phyloP scores from a whole-genome alignment of 129 eudicot species.

The Deinandra increscens region DNA sequence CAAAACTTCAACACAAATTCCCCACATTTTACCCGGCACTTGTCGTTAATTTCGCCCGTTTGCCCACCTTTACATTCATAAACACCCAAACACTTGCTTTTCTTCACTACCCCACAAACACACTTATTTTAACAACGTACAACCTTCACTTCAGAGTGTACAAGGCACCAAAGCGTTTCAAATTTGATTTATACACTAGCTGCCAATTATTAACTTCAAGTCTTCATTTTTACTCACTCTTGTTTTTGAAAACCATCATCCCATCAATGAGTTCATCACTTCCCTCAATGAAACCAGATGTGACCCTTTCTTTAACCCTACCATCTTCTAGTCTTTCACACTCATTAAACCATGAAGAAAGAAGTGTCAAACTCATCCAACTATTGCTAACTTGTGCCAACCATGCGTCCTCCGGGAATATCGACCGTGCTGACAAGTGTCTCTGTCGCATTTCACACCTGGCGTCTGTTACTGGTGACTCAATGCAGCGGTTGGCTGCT shows the following conservation, averaged over 20 bases:
- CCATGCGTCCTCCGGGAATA: slow-evolving; percentile 55
- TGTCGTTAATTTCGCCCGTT: slow-evolving; percentile 24
- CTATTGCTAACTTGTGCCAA: slow-evolving; percentile 60
- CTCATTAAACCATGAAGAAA: slow-evolving; percentile 45
- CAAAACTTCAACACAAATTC: slow-evolving; percentile 11
- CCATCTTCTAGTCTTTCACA: slow-evolving; percentile 28
- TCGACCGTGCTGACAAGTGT: slow-evolving; percentile 51
- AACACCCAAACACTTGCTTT: slow-evolving; percentile 12
- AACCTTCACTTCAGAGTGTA: not conserved
- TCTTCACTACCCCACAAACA: no score
- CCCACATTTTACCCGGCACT: slow-evolving; percentile 13
- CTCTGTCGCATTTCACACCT: slow-evolving; percentile 46
- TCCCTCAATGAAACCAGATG: slow-evolving; percentile 48
- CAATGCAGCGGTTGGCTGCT: slow-evolving; percentile 58
- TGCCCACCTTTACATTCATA: slow-evolving; percentile 19
- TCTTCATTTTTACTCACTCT: slow-evolving; percentile 1
- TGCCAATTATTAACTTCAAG: slow-evolving; percentile 15
- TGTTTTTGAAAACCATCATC: not conserved
- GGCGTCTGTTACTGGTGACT: slow-evolving; percentile 50
- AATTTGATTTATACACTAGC: slow-evolving; percentile 39
- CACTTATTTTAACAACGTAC: not conserved
- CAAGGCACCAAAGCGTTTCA: slow-evolving; percentile 16
- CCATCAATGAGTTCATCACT: slow-evolving; percentile 39
- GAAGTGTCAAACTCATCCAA: slow-evolving; percentile 50
- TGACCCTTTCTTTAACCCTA: slow-evolving; percentile 46